Conservation (phyloP, 2,329 filamentous ascomycete species). For the Epichloe sp. region DNA sequence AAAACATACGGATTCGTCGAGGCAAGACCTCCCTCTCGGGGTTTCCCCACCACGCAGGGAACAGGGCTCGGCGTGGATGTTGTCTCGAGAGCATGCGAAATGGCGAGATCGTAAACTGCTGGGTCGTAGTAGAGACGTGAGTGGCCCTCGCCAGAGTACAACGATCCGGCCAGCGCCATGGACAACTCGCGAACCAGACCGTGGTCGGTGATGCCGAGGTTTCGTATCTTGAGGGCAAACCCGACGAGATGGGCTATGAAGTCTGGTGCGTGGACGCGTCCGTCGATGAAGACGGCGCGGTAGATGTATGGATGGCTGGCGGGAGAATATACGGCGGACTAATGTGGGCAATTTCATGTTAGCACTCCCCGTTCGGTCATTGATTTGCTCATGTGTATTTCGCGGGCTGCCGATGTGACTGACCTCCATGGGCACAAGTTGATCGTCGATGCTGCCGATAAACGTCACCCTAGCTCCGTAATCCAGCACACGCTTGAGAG, state of each 20-base stretch:
- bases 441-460: slow-evolving; percentile 91
- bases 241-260: slow-evolving; percentile 89
- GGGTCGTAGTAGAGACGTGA: slow-evolving; percentile 85
- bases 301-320: slow-evolving; percentile 87
- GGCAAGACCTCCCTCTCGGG: slow-evolving; percentile 18
- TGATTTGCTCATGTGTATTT: neutral
- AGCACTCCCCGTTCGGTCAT: neutral
- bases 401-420: slow-evolving; percentile 9
- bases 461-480: slow-evolving; percentile 77
- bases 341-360: neutral
- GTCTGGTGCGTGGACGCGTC: slow-evolving; percentile 79
- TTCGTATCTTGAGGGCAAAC: slow-evolving; percentile 86
- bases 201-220: slow-evolving; percentile 85
- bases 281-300: slow-evolving; percentile 90
- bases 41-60: slow-evolving; percentile 14
- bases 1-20: slow-evolving; percentile 76
- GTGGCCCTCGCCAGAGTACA: slow-evolving; percentile 88
- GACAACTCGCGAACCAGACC: slow-evolving; percentile 86
- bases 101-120: slow-evolving; percentile 67
- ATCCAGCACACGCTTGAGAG: slow-evolving; percentile 59
- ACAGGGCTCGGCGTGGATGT: slow-evolving; percentile 34
- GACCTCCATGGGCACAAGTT: slow-evolving; percentile 84
- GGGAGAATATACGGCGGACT: slow-evolving; percentile 76
- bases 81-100: slow-evolving; percentile 63
- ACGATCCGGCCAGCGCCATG: slow-evolving; percentile 72